Evolutionary conservation across 805 yeast species (phyloP), one percentile per base, ranked within the genome.

Genomic region (Yarrowia sp.): DNA sequence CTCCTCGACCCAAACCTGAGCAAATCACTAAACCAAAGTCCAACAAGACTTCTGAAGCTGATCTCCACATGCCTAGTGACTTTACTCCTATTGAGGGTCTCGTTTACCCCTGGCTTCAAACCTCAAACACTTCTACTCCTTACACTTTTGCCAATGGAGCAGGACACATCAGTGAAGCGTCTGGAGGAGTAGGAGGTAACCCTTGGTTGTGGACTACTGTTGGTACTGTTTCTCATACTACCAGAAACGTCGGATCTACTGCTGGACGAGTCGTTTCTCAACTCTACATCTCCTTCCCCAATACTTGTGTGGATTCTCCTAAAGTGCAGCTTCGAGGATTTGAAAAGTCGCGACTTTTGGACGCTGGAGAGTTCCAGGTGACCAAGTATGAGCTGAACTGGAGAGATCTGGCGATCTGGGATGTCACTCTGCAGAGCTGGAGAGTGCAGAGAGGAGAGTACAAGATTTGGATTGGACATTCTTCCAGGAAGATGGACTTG

Each of bases 101-200:
- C 69, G 80, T 84, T 10, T 84, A 84, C 68, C 87, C 87, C 0
- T 84, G 57, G 57, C 35, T 50, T 14, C 33, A 18, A 14, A 50
- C 18, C 32, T 8, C n/a, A 13, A 14, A n/a, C 13, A 15, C 13
- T 5, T 39, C 53, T 17, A 6, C 13, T 1, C 6, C 22, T 13
- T 22, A 33, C 39, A 10, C 51, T 47, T 35, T 35, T 4, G 42
- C 57, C 3, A 36, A 50, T 4, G 42, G 18, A 18, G 42, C 57
- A 4, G 41, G 41, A 14, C 42, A 36, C 9, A 42, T 35, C 13
- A 50, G 57, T 18, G 42, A 50, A 15, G 67, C 77, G 14, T 78
- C 78, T 8, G 88, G 88, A 17, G 70, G 67, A n/a, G 64, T 69
- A n/a, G 88, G 87, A 0, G 88, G 89, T 1, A 83, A 84, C 71